Conservation (phyloP, 306 rosid species). For the Glycine tomentella region DNA sequence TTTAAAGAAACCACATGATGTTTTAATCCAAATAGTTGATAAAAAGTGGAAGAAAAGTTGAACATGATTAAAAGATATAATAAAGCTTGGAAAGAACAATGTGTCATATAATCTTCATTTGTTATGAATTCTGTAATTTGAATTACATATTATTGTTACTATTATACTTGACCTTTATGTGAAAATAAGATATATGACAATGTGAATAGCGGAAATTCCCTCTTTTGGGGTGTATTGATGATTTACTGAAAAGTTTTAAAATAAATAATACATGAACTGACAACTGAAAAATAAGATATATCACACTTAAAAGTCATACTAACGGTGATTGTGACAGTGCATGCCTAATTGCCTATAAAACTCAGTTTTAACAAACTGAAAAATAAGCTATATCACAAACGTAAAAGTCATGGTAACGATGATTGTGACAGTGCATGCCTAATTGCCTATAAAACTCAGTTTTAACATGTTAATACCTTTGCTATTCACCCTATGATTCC, state of each 20-base stretch:
- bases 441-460: neutral
- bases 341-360: neutral
- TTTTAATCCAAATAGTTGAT: conserved; percentile 7
- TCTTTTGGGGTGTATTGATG: neutral
- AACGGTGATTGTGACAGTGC: neutral
- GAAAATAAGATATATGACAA: neutral
- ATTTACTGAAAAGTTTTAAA: neutral
- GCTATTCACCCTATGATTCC: neutral
- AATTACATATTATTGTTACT: neutral
- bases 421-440: neutral
- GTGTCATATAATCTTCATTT: neutral
- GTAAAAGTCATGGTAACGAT: neutral
- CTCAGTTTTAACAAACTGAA: too few relatives aligned
- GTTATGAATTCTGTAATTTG: neutral
- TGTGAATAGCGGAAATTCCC: neutral
- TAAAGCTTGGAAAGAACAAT: neutral
- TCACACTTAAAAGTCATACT: neutral
- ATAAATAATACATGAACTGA: neutral
- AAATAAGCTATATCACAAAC: neutral
- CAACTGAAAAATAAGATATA: neutral
- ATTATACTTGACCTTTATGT: neutral
- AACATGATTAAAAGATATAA: neutral
- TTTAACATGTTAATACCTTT: neutral
- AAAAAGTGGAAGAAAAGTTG: neutral
- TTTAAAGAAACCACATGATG: conserved; percentile 1